These are phyloP conservation scores for Emergomyces africanus DNA, from an alignment of 2,329 filamentous ascomycete species.

Conservation along the genomic window DNA sequence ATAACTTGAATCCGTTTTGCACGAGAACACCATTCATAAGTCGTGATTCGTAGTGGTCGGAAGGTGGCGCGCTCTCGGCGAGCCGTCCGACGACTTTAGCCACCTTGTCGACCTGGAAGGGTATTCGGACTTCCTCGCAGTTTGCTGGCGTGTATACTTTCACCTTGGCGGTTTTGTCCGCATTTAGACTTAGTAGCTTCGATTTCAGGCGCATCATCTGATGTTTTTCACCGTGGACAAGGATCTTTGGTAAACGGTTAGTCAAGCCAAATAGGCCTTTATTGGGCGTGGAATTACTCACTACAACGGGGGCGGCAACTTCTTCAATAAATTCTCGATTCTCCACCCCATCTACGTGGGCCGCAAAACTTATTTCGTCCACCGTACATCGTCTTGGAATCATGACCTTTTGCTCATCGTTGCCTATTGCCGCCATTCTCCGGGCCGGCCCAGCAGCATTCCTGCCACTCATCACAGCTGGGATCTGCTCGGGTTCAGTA, in stretches of 20 bases:
- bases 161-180: conserved; percentile 63
- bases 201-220: conserved; percentile 98
- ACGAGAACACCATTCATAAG: conserved; percentile 85
- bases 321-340: conserved; percentile 97
- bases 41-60: conserved; percentile 30
- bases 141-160: conserved; percentile 93
- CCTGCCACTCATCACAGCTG: conserved; percentile 75
- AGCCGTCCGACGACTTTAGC: conserved; percentile 94
- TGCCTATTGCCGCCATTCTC: conserved; percentile 47
- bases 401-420: conserved; percentile 74
- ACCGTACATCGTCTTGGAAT: conserved; percentile 88
- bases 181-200: conserved; percentile 83
- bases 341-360: conserved; percentile 90
- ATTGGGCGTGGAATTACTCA: conserved; percentile 37
- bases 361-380: conserved; percentile 88
- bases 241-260: conserved; percentile 46
- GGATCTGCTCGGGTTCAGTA: conserved; percentile 88
- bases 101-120: conserved; percentile 89
- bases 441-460: conserved; percentile 39
- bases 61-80: conserved; percentile 63
- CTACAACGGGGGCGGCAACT: conserved; percentile 79
- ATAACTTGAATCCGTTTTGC: conserved; percentile 96
- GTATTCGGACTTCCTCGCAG: conserved; percentile 87
- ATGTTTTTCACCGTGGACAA: conserved; percentile 93
- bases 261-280: background rate